phyloP scores from a whole-genome alignment of 2,329 filamentous ascomycete genomes.

The Trichoderma atrobrunneum region DNA sequence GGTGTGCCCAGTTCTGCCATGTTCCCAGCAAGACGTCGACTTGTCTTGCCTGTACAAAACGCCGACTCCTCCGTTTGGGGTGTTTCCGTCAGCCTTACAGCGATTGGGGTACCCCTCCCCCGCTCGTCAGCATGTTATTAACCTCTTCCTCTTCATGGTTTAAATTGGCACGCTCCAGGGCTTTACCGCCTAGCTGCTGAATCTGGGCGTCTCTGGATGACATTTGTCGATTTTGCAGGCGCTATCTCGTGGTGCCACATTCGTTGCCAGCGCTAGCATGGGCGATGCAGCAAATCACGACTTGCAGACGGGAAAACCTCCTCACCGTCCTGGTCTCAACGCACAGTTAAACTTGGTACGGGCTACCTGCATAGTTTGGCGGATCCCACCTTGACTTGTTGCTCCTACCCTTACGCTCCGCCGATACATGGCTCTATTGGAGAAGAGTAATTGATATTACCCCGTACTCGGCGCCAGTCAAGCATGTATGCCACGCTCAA shows the following conservation, averaged over 20 bases:
- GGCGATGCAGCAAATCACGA: constrained; percentile 10
- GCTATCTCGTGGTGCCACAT: constrained; percentile 7
- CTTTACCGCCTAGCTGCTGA: background rate
- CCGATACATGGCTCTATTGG: background rate
- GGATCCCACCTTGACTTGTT: background rate
- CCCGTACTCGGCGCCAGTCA: background rate
- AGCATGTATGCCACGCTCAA: background rate
- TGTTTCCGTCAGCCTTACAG: constrained; percentile 21
- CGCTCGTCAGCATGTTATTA: constrained; percentile 9
- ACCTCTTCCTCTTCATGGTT: background rate
- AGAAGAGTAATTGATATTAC: background rate
- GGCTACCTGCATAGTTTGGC: background rate
- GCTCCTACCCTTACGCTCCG: background rate
- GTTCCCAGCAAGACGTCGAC: background rate
- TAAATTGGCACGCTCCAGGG: background rate
- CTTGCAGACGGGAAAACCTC: background rate
- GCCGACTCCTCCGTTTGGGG: background rate
- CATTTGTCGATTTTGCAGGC: background rate
- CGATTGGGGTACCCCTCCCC: constrained; percentile 4
- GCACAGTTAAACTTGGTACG: background rate
- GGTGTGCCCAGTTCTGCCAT: background rate
- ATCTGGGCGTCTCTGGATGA: background rate
- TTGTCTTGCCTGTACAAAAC: background rate
- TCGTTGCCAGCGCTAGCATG: constrained; percentile 12
- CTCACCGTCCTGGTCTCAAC: background rate